Evolutionary conservation across 164 flowering plant species (phyloP).

Genomic region (Magnolia changhungtana): DNA sequence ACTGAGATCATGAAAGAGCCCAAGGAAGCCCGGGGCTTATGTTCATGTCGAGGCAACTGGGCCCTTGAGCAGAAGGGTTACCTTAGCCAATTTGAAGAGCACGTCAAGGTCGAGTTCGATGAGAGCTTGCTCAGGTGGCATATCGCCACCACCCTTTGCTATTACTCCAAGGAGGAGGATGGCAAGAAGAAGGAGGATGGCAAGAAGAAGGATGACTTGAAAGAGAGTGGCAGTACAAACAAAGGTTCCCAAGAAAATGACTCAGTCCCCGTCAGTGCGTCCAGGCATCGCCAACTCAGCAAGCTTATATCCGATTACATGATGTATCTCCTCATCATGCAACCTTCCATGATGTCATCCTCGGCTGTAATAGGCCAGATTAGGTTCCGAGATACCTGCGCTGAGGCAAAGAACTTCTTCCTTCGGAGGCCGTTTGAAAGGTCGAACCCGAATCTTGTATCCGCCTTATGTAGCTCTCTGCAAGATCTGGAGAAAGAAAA

Average conservation of each 20-base stretch:
- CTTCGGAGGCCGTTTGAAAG: no score
- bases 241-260: background rate
- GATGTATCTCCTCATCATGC: slow-evolving; percentile 10
- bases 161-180: background rate
- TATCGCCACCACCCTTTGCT: slow-evolving; percentile 14
- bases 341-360: background rate
- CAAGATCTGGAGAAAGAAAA: background rate
- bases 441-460: background rate
- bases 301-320: slow-evolving; percentile 5
- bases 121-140: slow-evolving; percentile 15
- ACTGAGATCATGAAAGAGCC: background rate
- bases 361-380: background rate
- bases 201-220: background rate
- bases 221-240: no score
- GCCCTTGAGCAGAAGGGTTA: background rate
- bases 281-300: background rate
- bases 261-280: background rate
- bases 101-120: slow-evolving; percentile 5
- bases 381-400: slow-evolving; percentile 3
- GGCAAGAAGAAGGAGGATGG: background rate
- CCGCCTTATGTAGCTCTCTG: background rate
- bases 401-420: background rate
- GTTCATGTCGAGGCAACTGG: background rate
- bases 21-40: background rate
- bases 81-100: background rate